phyloP scores from a whole-genome alignment of 73 alveolate species.

The Paramecium biaurelia region DNA sequence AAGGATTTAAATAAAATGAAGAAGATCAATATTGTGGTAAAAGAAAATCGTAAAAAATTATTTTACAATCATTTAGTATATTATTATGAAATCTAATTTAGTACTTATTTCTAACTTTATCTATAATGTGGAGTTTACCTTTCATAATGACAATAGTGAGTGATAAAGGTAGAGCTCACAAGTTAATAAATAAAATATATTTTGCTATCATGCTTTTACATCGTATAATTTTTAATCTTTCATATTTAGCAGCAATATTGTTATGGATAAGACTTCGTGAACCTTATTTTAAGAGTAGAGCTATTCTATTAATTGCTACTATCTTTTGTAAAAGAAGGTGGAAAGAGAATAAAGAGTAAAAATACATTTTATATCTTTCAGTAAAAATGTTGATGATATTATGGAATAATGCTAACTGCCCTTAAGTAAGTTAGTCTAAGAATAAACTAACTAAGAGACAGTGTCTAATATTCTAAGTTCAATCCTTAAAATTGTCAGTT shows the following conservation, averaged over 20 bases:
- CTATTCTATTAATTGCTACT: not conserved
- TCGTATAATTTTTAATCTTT: not conserved
- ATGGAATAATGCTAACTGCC: not conserved
- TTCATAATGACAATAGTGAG: not conserved
- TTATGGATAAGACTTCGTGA: not conserved
- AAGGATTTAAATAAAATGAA: not conserved
- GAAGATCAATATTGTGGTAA: not conserved
- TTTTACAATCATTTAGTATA: not conserved
- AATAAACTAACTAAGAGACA: constrained; percentile 5
- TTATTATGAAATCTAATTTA: not conserved
- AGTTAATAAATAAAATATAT: not conserved
- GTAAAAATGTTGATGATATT: not conserved
- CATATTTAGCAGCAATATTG: not conserved
- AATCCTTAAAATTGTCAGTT: not conserved
- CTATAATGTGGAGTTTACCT: not conserved
- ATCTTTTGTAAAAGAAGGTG: not conserved
- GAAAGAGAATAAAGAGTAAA: constrained; percentile 1
- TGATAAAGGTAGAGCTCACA: not conserved
- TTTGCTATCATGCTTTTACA: constrained; percentile 13
- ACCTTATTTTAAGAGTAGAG: constrained; percentile 4
- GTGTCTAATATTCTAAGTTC: not conserved
- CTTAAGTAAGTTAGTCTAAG: not conserved
- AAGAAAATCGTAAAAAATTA: not conserved
- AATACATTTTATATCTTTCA: not conserved
- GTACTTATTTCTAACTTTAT: not conserved